Base-by-base conservation (phyloP, 1,284 basidiomycete species). In the Trichosporon ovoides region DNA sequence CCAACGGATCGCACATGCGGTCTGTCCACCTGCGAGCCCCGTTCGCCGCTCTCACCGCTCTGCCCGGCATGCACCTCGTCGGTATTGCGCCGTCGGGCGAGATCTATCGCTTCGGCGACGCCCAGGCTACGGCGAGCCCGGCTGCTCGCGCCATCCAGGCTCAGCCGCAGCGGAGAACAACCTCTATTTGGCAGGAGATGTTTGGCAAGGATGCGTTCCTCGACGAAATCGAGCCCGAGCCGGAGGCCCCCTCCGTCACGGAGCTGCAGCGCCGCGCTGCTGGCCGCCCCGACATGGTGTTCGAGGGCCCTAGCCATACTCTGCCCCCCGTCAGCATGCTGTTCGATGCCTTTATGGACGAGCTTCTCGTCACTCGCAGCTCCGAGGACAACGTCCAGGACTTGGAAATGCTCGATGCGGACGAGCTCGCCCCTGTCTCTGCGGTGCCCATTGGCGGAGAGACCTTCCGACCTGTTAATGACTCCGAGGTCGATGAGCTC, bases 301-400 rank as follows among this genome's bases (percentile, higher is more conserved):
- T 92, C 68, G 83, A 87, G 61, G 83, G 82, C 3, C 87, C 91
- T 5, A 83, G 87, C 31, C 88, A 93, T 77, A 82, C 91, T 51
- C 81, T 90, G 67, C 91, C 91, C 14, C 85, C 91, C 5, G 78
- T 93, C 57, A 83, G 86, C 52, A 79, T 81, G 52, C 75, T 95
- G 40, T 94, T 89, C 71, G 85, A 88, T 35, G 78, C 85, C 16
- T 79, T 93, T 66, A 82, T 94, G 68, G 80, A 82, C 48, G 80
- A 82, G 51, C 83, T 91, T 68, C 77, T 94, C 33, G 65, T 57
- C 16, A 53, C 61, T n/a, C 49, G 53, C 16, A 34, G 35, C n/a
- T 38, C 38, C 14, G 61, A 53, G 16, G 52, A 43, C 19, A 52
- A 31, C n/a, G 55, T 31, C 2, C 40, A 35, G 10, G 56, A 57